Evolutionary conservation across 345 rosid genomes (phyloP).

Genomic region (Citrus sinensis): DNA sequence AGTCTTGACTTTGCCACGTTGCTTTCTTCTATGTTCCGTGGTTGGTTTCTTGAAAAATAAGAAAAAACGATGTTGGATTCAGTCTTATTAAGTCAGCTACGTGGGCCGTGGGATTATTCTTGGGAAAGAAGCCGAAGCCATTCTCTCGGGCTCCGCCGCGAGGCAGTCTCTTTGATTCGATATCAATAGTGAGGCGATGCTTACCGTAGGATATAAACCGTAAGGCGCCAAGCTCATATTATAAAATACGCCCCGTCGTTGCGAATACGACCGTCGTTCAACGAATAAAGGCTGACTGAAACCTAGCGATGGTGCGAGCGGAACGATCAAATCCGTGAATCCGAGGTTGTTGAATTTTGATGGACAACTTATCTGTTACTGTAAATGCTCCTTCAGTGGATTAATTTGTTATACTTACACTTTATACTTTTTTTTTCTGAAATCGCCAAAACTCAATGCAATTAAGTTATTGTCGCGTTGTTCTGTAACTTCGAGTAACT

Average conservation of each 20-base stretch:
- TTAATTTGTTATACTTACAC: not conserved
- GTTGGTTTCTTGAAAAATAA: no score
- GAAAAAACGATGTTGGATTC: not conserved
- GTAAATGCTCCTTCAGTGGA: not conserved
- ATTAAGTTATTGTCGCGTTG: not conserved
- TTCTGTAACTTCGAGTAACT: not conserved
- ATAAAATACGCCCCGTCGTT: not conserved
- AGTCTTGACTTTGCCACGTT: not conserved
- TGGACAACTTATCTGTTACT: not conserved
- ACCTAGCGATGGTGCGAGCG: not conserved
- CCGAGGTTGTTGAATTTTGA: not conserved
- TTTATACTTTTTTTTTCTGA: not conserved
- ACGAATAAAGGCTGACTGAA: constrained; percentile 1
- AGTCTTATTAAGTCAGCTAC: not conserved
- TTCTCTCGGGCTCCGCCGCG: not conserved
- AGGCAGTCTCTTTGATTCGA: not conserved
- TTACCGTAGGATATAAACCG: not conserved
- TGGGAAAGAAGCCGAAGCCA: not conserved
- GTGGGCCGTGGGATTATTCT: not conserved
- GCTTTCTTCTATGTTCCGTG: not conserved
- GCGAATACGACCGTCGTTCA: not conserved
- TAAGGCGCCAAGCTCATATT: not conserved
- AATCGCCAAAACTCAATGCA: not conserved
- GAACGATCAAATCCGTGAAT: not conserved
- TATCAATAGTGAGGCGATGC: not conserved